Evolutionary conservation across 345 rosid genomes (phyloP).

Genomic region (Pugionium cornutum): DNA sequence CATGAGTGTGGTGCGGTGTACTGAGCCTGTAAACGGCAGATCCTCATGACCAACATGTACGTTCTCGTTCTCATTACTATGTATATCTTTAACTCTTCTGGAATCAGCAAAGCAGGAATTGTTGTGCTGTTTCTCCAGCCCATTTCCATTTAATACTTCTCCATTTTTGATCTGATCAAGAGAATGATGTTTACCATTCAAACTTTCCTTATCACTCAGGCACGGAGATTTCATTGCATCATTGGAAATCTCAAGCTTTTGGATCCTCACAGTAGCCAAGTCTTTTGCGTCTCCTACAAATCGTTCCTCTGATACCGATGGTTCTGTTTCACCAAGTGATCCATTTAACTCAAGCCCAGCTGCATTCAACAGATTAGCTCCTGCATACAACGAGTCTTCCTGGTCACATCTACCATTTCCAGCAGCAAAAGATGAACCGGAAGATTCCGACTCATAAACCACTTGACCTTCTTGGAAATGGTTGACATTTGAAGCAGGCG

Average conservation of each 20-base stretch:
- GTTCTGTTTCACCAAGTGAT: conserved; percentile 29
- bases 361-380: conserved; percentile 19
- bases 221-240: conserved; percentile 39
- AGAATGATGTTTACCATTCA: conserved; percentile 42
- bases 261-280: conserved; percentile 50
- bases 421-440: conserved; percentile 36
- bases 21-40: conserved; percentile 45
- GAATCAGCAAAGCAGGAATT: conserved; percentile 32
- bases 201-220: conserved; percentile 35
- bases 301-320: conserved; percentile 48
- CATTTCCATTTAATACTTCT: conserved; percentile 46
- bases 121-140: conserved; percentile 40
- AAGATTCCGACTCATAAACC: conserved; percentile 37
- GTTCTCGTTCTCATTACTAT: conserved; percentile 40
- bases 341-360: conserved; percentile 14
- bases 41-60: conserved; percentile 39
- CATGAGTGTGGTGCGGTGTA: conserved; percentile 31
- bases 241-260: conserved; percentile 43
- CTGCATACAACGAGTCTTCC: conserved; percentile 27
- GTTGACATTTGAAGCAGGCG: conserved; percentile 42
- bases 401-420: conserved; percentile 40
- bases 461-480: conserved; percentile 51
- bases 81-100: conserved; percentile 22
- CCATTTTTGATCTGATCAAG: conserved; percentile 51
- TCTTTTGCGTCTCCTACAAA: conserved; percentile 58